phyloP scores from a whole-genome alignment of 805 yeast species.

The Metschnikowia chrysomelidarum region DNA sequence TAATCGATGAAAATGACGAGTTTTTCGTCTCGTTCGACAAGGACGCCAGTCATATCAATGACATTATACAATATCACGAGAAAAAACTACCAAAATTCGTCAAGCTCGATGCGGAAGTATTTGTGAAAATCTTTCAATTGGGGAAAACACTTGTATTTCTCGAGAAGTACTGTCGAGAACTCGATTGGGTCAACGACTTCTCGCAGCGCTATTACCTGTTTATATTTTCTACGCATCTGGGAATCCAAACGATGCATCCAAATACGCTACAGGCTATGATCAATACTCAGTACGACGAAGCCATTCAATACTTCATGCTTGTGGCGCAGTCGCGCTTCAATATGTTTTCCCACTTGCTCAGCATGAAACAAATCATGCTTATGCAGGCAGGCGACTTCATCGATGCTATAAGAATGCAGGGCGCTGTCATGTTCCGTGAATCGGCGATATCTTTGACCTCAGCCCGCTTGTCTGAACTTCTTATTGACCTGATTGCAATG shows the following conservation, averaged over 20 bases:
- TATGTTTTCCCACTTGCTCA: constrained; percentile 53
- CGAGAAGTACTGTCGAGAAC: constrained; percentile 62
- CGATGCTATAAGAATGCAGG: constrained; percentile 58
- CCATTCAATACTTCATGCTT: constrained; percentile 49
- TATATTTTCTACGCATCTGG: constrained; percentile 31
- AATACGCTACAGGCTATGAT: constrained; percentile 35
- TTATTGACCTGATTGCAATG: constrained; percentile 60
- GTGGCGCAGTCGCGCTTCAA: constrained; percentile 48
- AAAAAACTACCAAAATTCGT: constrained; percentile 48
- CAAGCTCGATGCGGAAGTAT: constrained; percentile 28
- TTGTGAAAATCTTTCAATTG: constrained; percentile 53
- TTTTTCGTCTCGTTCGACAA: constrained; percentile 53
- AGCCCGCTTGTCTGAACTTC: constrained; percentile 59
- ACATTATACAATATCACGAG: constrained; percentile 30
- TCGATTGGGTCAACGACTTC: constrained; percentile 57
- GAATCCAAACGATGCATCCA: constrained; percentile 33
- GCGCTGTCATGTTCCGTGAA: constrained; percentile 50
- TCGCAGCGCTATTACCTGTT: constrained; percentile 31
- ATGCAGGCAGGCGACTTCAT: constrained; percentile 82
- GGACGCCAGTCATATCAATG: constrained; percentile 29
- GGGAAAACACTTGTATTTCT: constrained; percentile 74
- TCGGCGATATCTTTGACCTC: constrained; percentile 66
- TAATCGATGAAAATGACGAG: constrained; percentile 53
- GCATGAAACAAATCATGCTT: constrained; percentile 63
- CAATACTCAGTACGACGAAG: constrained; percentile 48